A percentile compares a stretch with the other conserved stretches of the same genome.
These are phyloP conservation scores for Penicillium sclerotigenum DNA, from an alignment of 2,329 filamentous ascomycete species.

Conservation along the genomic window DNA sequence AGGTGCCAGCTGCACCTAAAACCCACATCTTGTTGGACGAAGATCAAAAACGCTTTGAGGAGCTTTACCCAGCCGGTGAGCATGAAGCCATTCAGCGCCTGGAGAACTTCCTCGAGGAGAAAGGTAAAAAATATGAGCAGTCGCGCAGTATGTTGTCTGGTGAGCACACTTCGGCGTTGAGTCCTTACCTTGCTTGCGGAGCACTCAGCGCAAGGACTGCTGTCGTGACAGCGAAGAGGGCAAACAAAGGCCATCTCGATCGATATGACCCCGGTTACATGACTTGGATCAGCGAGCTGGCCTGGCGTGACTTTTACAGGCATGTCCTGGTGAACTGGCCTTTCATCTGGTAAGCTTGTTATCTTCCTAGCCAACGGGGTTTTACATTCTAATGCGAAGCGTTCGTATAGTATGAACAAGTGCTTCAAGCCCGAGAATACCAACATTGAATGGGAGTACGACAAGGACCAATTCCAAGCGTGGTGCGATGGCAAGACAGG, in stretches of 20 bases:
- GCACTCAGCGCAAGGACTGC: constrained; percentile 66
- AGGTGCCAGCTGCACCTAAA: constrained; percentile 60
- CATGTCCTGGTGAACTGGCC: constrained; percentile 84
- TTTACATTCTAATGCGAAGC: not conserved
- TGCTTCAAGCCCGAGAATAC: constrained; percentile 81
- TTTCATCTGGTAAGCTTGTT: constrained; percentile 50
- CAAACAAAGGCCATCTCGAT: constrained; percentile 62
- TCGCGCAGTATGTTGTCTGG: constrained; percentile 64
- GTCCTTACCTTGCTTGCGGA: constrained; percentile 69
- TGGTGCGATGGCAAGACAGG: constrained; percentile 76
- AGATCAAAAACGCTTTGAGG: constrained; percentile 56
- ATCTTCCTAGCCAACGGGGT: not conserved
- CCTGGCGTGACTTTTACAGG: constrained; percentile 85
- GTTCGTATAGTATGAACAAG: constrained; percentile 60
- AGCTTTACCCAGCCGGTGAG: constrained; percentile 73
- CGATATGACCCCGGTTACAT: constrained; percentile 63
- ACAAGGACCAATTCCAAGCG: constrained; percentile 63
- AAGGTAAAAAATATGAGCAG: constrained; percentile 60
- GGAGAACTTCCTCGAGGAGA: constrained; percentile 64
- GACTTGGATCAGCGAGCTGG: constrained; percentile 77
- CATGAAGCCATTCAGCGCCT: constrained; percentile 65
- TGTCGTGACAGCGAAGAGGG: constrained; percentile 59
- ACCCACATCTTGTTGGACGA: constrained; percentile 61
- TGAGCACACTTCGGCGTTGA: constrained; percentile 65
- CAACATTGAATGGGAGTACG: constrained; percentile 78